A percentile compares a stretch with the other conserved stretches of the same genome.
Evolutionary conservation across 164 flowering plant species (phyloP).

Genomic region (Nymphaea thermarum): DNA sequence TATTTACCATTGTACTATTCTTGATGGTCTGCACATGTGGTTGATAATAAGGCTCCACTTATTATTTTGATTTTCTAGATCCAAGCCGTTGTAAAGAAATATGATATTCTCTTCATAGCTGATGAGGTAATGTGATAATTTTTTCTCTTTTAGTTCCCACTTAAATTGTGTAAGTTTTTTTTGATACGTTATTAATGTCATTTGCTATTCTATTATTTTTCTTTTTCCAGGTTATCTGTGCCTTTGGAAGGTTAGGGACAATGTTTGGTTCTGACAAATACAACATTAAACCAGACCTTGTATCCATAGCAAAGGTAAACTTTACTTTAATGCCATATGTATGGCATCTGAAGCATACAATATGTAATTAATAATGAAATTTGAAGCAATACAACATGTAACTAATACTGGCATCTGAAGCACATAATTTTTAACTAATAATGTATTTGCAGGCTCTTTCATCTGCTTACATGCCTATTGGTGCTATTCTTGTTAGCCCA

Average conservation of each 20-base stretch:
- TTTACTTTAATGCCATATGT: too few species aligned
- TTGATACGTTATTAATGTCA: background rate
- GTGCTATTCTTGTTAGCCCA: constrained; percentile 91
- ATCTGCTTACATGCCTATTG: constrained; percentile 92
- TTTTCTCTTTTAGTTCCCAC: background rate
- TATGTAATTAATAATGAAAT: background rate
- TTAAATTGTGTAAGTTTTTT: background rate
- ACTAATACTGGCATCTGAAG: too few species aligned
- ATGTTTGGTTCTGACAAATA: constrained; percentile 96
- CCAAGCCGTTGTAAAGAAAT: constrained; percentile 83
- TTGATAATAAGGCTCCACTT: background rate
- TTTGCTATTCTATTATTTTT: background rate
- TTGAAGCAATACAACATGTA: too few species aligned
- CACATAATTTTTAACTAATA: too few species aligned
- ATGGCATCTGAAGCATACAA: too few species aligned
- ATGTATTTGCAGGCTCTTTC: constrained; percentile 56
- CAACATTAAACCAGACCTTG: constrained; percentile 90
- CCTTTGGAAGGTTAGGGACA: constrained; percentile 95
- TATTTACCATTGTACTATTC: too few species aligned
- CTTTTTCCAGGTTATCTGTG: constrained; percentile 67
- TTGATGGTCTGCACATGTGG: too few species aligned
- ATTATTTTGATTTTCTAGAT: constrained; percentile 31
- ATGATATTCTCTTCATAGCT: constrained; percentile 87
- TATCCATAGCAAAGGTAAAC: constrained; percentile 79
- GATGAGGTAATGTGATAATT: constrained; percentile 55